These are phyloP conservation scores for Aspergillus pseudoviridinutans DNA, from an alignment of 2,329 filamentous ascomycete species.

Conservation along the genomic window DNA sequence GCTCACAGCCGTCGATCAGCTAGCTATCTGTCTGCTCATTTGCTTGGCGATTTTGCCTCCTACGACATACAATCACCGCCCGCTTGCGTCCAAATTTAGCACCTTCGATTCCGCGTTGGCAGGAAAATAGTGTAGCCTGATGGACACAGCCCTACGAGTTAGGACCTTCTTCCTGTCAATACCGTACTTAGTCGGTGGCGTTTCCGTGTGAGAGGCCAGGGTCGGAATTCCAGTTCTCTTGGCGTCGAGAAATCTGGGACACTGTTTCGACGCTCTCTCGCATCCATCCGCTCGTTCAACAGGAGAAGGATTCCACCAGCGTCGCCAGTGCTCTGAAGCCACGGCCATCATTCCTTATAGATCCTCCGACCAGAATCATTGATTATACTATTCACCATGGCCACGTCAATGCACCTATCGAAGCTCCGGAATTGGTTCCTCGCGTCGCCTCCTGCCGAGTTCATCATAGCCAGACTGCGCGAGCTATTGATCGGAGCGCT, in stretches of 20 bases:
- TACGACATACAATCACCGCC: neutral
- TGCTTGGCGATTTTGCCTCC: neutral
- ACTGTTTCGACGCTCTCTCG: neutral
- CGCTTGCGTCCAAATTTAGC: constrained; percentile 6
- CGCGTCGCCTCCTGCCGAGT: constrained; percentile 87
- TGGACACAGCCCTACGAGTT: constrained; percentile 17
- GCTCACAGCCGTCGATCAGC: neutral
- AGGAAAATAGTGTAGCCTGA: constrained; percentile 27
- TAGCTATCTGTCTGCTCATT: neutral
- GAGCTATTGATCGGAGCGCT: constrained; percentile 85
- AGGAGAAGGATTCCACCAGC: neutral
- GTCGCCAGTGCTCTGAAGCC: neutral
- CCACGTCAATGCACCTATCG: constrained; percentile 56
- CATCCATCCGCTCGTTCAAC: neutral
- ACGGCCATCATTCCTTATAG: neutral
- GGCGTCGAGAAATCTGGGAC: neutral
- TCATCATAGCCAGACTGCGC: constrained; percentile 71
- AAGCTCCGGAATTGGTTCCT: constrained; percentile 70
- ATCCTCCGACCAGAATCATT: constrained; percentile 1
- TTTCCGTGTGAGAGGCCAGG: neutral
- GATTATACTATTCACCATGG: constrained; percentile 24
- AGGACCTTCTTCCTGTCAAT: constrained; percentile 5
- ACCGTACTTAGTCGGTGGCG: neutral
- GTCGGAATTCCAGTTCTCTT: neutral
- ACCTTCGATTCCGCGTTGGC: neutral